Conservation (phyloP, 345 rosid genomes). For the Gossypioides kirkii region DNA sequence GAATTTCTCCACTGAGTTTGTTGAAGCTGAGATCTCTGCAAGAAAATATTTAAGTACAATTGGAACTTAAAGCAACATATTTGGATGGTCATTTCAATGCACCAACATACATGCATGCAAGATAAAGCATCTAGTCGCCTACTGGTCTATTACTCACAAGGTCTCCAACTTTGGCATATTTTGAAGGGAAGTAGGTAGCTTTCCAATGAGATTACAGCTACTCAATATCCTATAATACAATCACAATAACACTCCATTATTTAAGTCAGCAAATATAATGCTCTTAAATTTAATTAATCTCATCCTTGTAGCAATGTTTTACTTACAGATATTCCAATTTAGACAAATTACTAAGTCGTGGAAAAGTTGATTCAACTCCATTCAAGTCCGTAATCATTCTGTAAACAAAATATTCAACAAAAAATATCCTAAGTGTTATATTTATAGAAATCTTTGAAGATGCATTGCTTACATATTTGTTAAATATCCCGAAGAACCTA, state of each 20-base stretch:
- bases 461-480: slow-evolving; percentile 32
- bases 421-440: no score
- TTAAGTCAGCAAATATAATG: no score
- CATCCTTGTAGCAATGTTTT: not conserved
- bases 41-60: not conserved
- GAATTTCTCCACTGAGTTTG: slow-evolving; percentile 33
- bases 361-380: slow-evolving; percentile 33
- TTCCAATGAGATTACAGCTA: slow-evolving; percentile 48
- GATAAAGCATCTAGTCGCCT: no score
- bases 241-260: not conserved
- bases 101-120: no score
- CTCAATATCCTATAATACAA: slow-evolving; percentile 42
- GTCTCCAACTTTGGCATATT: slow-evolving; percentile 5
- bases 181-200: slow-evolving; percentile 37
- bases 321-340: slow-evolving; percentile 33
- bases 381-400: slow-evolving; percentile 33
- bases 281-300: not conserved
- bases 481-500: not conserved
- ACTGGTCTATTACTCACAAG: slow-evolving; percentile 34
- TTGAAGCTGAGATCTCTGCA: slow-evolving; percentile 49
- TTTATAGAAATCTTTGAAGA: no score
- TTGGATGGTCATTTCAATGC: no score
- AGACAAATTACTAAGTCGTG: slow-evolving; percentile 24
- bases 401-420: not conserved
- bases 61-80: no score